Base-by-base conservation (phyloP, 108 stramenopile species). In the Schizochytrium sp. region DNA sequence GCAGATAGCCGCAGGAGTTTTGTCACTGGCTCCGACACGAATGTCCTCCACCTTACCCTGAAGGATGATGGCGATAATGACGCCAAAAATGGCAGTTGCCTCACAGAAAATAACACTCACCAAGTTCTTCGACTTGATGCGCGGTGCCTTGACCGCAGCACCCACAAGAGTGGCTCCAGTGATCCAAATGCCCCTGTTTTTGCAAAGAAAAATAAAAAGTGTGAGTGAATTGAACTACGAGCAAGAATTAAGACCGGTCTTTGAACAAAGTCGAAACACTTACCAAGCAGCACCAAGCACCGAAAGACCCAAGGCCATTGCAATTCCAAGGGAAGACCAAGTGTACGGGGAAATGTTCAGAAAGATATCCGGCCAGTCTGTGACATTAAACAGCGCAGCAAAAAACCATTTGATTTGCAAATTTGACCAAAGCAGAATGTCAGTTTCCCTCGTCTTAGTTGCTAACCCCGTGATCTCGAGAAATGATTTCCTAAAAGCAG, bases 91-190 rank as follows among this genome's bases (percentile, higher is more conserved):
- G 50, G 99, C 99, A 13, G 98, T 98, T 17, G 99, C 99, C 91
- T 99, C 99, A 92, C 99, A 99, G 94, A 99, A 99, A 94, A 99
- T 99, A 56, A 99, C 97, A 90, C 96, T 64, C 47, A 99, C 97
- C 91, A 99, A 94, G 94, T 99, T 99, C 90, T 99, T 99, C 47
- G 95, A 95, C 91, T 96, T 92, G 91, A 99, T 99, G 57, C 99
- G 96, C 28, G 99, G 99, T 41, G 99, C 97, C 93, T 98, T 99
- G 58, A 99, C 96, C 45, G 99, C 98, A 13, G 99, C 99, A 57
- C 98, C 98, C 61, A 99, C 97, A 46, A 99, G 95, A 89, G 93
- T 94, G 57, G 95, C 93, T 88, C 98, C 99, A 44, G 99, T 99
- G 72, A 98, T 93, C 94, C 97, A 99, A 90, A 99, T 99, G 50